Evolutionary conservation across 768 basidiomycete genomes (phyloP).

Genomic region (Mycena vitilis): DNA sequence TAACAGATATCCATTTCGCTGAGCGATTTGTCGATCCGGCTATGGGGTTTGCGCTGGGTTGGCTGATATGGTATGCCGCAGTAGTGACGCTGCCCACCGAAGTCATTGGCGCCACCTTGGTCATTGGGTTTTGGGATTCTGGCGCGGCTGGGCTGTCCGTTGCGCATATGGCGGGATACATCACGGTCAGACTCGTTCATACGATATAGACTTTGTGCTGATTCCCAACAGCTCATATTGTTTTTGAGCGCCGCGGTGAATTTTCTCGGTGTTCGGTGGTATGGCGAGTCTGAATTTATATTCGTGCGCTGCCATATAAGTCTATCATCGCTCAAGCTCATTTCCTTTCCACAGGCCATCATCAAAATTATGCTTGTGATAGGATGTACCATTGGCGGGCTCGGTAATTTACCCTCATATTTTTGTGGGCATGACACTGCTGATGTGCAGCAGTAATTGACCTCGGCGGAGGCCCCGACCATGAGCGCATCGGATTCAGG

Average conservation of each 20-base stretch:
- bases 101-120: constrained; percentile 62
- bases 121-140: constrained; percentile 58
- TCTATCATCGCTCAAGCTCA: too few relatives aligned
- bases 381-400: too few relatives aligned
- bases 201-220: constrained; percentile 12
- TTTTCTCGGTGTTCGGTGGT: constrained; percentile 55
- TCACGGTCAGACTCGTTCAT: constrained; percentile 15
- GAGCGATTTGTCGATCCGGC: constrained; percentile 66
- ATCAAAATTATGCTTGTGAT: too few relatives aligned
- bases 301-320: constrained; percentile 44
- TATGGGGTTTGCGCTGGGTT: constrained; percentile 57
- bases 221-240: constrained; percentile 3
- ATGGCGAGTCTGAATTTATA: constrained; percentile 68
- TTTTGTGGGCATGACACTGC: too few relatives aligned
- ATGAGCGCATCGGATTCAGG: too few relatives aligned
- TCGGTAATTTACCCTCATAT: too few relatives aligned
- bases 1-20: constrained; percentile 64
- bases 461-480: too few relatives aligned
- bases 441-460: too few relatives aligned
- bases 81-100: constrained; percentile 60
- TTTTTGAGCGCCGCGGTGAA: constrained; percentile 52
- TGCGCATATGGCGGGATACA: constrained; percentile 28
- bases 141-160: constrained; percentile 20
- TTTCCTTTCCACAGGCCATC: too few relatives aligned
- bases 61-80: constrained; percentile 51